Evolutionary conservation across 129 eudicot genomes (phyloP).

Genomic region (Flaveria trinervia): DNA sequence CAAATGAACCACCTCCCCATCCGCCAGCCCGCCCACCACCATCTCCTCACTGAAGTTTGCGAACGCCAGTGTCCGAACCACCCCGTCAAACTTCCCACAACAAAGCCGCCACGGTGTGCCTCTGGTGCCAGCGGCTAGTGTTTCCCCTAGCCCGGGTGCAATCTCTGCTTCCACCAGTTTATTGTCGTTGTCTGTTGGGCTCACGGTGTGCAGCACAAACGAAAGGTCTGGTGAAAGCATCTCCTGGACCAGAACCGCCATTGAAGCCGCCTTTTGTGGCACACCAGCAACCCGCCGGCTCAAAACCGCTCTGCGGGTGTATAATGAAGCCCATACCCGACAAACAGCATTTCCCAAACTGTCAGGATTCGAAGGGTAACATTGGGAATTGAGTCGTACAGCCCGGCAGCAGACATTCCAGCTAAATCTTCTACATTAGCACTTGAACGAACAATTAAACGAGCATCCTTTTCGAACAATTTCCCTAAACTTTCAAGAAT

Average conservation of each 20-base stretch:
- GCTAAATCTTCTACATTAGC: conserved; percentile 98
- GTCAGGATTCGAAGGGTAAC: conserved; percentile 77
- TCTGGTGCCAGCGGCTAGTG: conserved; percentile 79
- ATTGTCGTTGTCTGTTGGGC: conserved; percentile 71
- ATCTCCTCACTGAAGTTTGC: conserved; percentile 93
- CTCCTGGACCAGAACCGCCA: conserved; percentile 89
- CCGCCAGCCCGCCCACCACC: conserved; percentile 63
- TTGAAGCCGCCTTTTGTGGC: conserved; percentile 64
- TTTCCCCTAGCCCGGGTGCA: conserved; percentile 92
- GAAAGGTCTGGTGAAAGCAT: conserved; percentile 90
- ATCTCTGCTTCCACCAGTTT: conserved; percentile 75
- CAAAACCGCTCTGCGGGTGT: conserved; percentile 89
- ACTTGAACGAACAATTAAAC: conserved; percentile 84
- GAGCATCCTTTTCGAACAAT: conserved; percentile 49
- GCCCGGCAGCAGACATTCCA: conserved; percentile 99
- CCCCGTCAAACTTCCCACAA: conserved; percentile 70
- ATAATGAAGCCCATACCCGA: conserved; percentile 95
- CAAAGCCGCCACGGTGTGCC: conserved; percentile 95
- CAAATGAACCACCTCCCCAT: conserved; percentile 69
- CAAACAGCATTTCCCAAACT: conserved; percentile 60
- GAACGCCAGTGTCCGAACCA: conserved; percentile 71
- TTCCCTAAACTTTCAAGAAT: conserved; percentile 46
- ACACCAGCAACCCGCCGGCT: conserved; percentile 88
- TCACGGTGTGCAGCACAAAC: conserved; percentile 81
- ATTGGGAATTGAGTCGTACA: conserved; percentile 85